Percentiles rank a stretch among this genome's conserved stretches.
Evolutionary conservation across 2,329 filamentous ascomycete species (phyloP).

Genomic region (Claviceps purpurea): DNA sequence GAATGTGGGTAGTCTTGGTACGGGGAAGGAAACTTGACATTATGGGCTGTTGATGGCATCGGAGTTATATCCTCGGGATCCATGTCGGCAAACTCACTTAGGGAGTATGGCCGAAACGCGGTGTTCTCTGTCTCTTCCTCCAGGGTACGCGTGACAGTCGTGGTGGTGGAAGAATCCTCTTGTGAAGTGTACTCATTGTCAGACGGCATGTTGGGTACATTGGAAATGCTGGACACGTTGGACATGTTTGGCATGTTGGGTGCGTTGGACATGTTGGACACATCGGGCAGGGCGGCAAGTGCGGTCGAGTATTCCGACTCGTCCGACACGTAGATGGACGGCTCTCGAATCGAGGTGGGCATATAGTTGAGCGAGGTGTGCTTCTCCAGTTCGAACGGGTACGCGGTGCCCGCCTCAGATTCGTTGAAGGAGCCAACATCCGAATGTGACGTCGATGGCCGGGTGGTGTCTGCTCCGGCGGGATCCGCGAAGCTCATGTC

Average conservation of each 20-base stretch:
- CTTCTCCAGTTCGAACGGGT: conserved; percentile 51
- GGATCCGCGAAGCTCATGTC: conserved; percentile 42
- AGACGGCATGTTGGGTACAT: conserved; percentile 1
- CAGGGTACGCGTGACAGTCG: conserved; percentile 1
- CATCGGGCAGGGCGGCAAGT: conserved; percentile 16
- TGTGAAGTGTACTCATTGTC: conserved; percentile 8
- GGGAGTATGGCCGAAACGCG: conserved; percentile 20
- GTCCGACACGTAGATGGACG: conserved; percentile 48
- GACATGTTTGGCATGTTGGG: conserved; percentile 1
- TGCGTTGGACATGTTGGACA: conserved; percentile 2
- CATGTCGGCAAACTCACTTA: conserved; percentile 28
- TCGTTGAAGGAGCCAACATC: conserved; percentile 42
- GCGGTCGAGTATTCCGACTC: conserved; percentile 36
- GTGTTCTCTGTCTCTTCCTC: conserved; percentile 4
- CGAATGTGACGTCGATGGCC: conserved; percentile 47
- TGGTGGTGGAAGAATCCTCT: conserved; percentile 1
- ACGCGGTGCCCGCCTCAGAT: conserved; percentile 39
- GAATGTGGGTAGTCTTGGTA: conserved; percentile 8
- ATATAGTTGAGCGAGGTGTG: conserved; percentile 42
- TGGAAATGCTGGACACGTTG: conserved; percentile 11
- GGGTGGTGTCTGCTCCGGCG: conserved; percentile 30
- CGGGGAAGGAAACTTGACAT: conserved; percentile 2
- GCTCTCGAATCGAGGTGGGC: conserved; percentile 32
- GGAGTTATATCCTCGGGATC: conserved; percentile 24
- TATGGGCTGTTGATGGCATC: conserved; percentile 15